Base-by-base conservation (phyloP, 257 asterid species). In the Plantago elongata region DNA sequence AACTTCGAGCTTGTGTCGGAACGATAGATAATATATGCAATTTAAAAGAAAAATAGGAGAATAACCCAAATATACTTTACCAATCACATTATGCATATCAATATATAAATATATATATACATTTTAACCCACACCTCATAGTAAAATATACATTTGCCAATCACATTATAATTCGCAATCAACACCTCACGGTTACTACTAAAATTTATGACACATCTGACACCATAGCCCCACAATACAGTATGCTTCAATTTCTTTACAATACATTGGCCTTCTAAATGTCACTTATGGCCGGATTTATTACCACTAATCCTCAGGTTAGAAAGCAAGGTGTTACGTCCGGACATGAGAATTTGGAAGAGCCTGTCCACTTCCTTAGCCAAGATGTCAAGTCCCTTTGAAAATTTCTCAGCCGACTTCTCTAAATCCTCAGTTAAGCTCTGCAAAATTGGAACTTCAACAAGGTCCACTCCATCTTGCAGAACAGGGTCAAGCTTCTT, bases 301-400 rank as follows among this genome's bases (percentile, higher is more conserved):
- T 73, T 64, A 50, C 84, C 82, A 18, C 83, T 86, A 46, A 77
- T 71, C 81, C 94, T 82, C 74, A 87, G 90, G 75, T 82, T 85
- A 77, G 82, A 71, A 6, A 90, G 89, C 64, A 88, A 79, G 9
- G 95, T 86, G 42, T 85, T 85, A 0, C 95, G 90, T 16, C 96
- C 98, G 0, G 70, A 77, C 22, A 90, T 69, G 69, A 90, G 86
- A 9, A 85, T 85, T 60, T 79, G 83, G 75, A 90, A 90, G 71
- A 90, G 88, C 49, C 74, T 63, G 60, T 88, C 94, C 5, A 84
- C 83, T 52, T 84, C 95, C 79, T 82, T 84, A 3, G 81, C 91
- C 16, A 90, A 82, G 54, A 70, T 63, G 79, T 90, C 91, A 11
- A 90, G 66, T 64, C 89, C 95, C 12, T 66, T 69, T 0, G 95